Percentiles rank a stretch among this genome's conserved stretches.
Evolutionary conservation across 345 rosid species (phyloP).

Genomic region (Eutrema yunnanense): DNA sequence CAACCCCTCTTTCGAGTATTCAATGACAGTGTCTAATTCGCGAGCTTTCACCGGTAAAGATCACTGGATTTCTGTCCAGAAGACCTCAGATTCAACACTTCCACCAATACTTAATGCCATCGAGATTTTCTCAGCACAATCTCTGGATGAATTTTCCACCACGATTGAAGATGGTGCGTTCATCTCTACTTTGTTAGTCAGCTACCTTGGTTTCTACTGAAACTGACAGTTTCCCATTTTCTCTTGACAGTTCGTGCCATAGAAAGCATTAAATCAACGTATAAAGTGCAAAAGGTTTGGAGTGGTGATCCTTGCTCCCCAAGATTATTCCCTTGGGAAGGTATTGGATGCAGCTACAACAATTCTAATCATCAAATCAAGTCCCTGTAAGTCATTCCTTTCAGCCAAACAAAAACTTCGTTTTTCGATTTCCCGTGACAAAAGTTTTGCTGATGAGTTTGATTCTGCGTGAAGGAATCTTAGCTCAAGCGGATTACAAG

Average conservation of each 20-base stretch:
- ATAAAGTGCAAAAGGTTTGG: slow-evolving; percentile 39
- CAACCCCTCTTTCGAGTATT: slow-evolving; percentile 25
- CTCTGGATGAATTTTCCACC: slow-evolving; percentile 17
- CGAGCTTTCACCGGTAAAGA: slow-evolving; percentile 39
- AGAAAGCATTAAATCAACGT: slow-evolving; percentile 29
- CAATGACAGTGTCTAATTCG: slow-evolving; percentile 31
- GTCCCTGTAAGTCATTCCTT: slow-evolving; percentile 36
- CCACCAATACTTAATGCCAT: slow-evolving; percentile 44
- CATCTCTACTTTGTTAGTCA: not conserved
- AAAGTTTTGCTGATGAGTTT: slow-evolving; percentile 1
- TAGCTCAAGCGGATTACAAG: slow-evolving; percentile 43
- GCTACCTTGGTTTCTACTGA: not conserved
- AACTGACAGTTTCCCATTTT: not conserved
- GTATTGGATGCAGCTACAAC: slow-evolving; percentile 38
- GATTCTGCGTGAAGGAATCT: slow-evolving; percentile 38
- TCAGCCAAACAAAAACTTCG: not conserved
- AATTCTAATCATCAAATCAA: slow-evolving; percentile 27
- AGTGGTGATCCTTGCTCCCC: slow-evolving; percentile 61
- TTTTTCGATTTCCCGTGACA: not conserved
- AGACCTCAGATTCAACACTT: slow-evolving; percentile 28
- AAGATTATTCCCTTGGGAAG: slow-evolving; percentile 40
- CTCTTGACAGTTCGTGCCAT: slow-evolving; percentile 33
- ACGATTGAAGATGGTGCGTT: slow-evolving; percentile 27
- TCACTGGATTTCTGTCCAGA: slow-evolving; percentile 37
- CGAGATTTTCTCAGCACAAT: slow-evolving; percentile 22